Evolutionary conservation across 2,329 filamentous ascomycete species (phyloP), one percentile per base, ranked within the genome.

Genomic region (Tolypocladium pustulatum): DNA sequence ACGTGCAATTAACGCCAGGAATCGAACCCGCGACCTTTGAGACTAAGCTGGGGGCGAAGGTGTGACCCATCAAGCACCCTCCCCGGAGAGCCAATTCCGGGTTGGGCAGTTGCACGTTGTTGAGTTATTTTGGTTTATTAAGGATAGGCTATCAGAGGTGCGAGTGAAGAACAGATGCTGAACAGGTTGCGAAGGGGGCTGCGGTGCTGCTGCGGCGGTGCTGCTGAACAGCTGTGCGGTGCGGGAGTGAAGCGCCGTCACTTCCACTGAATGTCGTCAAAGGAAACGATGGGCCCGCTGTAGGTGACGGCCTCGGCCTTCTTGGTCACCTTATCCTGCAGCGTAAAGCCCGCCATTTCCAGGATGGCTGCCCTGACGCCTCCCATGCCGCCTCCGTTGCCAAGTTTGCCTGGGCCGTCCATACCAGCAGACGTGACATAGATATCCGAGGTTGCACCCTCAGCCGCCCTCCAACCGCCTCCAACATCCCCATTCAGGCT

Each of bases 391-490:
- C 68, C 73, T 12, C 69, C 69, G 27, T 70, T 71, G 8, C 70
- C 71, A 17, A 71, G 53, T 41, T 65, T 69, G 12, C 65, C 64
- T 4, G 67, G 63, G 15, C 64, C 57, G 17, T 65, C 65, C 67
- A 75, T 74, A 12, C 71, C 71, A 12, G 75, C 72, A 10, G 75
- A 71, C 7, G 73, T 75, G 43, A 73, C 65, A 46, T 71, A 71
- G 0, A 76, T 60, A 30, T 71, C 65, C 4, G 67, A 62, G 32
- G 66, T 64, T 58, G 69, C 70, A 7, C 67, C 66, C 0, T 62
- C 64, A 4, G 64, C 67, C 55, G 70, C 66, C 25, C 60, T 63
- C 70, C 69, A 73, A n/a, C 59, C 64, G 7, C 61, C 62, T 2
- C 66, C 61, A 41, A 66, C 61, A 4, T 61, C 60, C 2, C 52